Conservation (phyloP, 176 grass and related monocot species). For the Aegilops umbellulata region DNA sequence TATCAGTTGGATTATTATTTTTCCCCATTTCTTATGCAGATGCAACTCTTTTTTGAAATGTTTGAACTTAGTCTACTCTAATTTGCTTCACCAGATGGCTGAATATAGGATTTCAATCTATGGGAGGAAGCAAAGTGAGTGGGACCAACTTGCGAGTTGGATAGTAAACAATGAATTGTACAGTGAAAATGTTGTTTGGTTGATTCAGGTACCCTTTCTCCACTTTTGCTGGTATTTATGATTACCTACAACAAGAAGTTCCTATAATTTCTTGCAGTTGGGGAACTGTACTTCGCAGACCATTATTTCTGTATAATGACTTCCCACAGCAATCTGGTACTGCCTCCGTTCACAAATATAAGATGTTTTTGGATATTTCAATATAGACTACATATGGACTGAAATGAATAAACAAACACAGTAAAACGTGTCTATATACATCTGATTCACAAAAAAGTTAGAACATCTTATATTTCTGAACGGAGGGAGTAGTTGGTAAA, state of each 20-base stretch:
- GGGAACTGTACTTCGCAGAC: conserved; percentile 3
- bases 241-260: background rate
- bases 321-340: background rate
- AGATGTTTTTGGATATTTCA: no score
- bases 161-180: conserved; percentile 99
- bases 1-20: background rate
- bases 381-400: no score
- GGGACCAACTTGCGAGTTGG: conserved; percentile 97
- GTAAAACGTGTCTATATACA: no score
- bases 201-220: conserved; percentile 77
- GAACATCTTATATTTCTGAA: no score
- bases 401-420: no score
- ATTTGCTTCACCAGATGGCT: conserved; percentile 74
- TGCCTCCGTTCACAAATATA: no score
- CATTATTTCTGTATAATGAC: conserved; percentile 11
- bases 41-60: conserved; percentile 19
- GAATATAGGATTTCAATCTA: conserved; percentile 99
- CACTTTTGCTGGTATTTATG: background rate
- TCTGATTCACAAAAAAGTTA: no score
- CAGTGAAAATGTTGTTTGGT: conserved; percentile 94
- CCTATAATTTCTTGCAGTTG: conserved; percentile 11
- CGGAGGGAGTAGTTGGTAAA: background rate
- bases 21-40: conserved; percentile 3
- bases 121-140: conserved; percentile 99
- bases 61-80: conserved; percentile 32